phyloP scores from a whole-genome alignment of 257 asterid species.

The Primulina huaijiensis region DNA sequence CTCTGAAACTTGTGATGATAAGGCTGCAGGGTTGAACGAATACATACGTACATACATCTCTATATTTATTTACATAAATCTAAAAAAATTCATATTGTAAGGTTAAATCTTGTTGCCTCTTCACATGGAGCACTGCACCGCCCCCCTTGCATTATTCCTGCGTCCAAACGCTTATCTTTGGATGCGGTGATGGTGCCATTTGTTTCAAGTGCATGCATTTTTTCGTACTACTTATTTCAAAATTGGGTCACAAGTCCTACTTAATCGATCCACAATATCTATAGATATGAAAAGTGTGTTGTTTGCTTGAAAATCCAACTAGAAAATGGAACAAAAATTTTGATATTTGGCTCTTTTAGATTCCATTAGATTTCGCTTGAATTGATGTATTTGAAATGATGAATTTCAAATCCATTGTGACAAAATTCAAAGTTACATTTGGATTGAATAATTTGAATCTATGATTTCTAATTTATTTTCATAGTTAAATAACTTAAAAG shows the following conservation, averaged over 20 bases:
- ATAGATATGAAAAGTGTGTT: too few species aligned
- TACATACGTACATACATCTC: not conserved
- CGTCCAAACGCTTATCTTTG: not conserved
- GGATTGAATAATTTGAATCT: too few species aligned
- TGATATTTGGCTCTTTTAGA: not conserved
- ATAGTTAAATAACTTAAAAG: too few species aligned
- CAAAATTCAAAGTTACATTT: too few species aligned
- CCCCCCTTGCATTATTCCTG: not conserved
- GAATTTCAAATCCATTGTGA: too few species aligned
- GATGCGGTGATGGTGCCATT: not conserved
- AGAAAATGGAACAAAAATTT: too few species aligned
- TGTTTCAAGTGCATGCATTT: not conserved
- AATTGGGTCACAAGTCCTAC: not conserved
- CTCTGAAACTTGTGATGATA: constrained; percentile 24
- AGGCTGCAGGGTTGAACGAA: constrained; percentile 19
- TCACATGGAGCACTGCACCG: constrained; percentile 21
- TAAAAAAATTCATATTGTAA: not conserved
- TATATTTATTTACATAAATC: too few species aligned
- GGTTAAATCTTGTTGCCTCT: constrained; percentile 8
- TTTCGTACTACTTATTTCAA: not conserved
- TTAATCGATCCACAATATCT: not conserved
- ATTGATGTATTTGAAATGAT: too few species aligned
- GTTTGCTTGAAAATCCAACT: too few species aligned
- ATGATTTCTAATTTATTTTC: too few species aligned
- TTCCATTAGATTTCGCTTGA: too few species aligned